Evolutionary conservation across 2,329 filamentous ascomycete species (phyloP), one percentile per base, ranked within the genome.

Genomic region (Fusarium compactum): DNA sequence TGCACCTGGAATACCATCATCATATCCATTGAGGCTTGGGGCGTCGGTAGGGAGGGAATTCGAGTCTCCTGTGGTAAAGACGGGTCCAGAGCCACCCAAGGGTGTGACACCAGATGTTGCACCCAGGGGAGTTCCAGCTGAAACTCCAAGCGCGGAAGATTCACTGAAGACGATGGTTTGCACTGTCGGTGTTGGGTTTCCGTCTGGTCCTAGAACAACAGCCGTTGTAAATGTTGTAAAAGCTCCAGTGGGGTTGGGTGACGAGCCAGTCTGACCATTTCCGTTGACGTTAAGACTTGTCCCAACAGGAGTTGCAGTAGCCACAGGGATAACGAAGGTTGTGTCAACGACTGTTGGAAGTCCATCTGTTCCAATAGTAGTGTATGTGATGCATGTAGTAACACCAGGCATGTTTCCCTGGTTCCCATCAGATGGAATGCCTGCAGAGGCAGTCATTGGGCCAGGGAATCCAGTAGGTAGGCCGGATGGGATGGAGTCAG

Each of bases 141-240:
- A 67, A 43, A 67, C 43, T 14, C 65, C 72, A 52, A 71, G 56
- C 18, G 69, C 70, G 48, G 75, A 52, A 27, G 69, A 68, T 48
- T 72, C 74, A 14, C 72, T 70, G 27, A 79, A 63, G 24, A 81
- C 67, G 30, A 81, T 68, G 15, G 78, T 80, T 46, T 79, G 74
- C 12, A 79, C 74, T 29, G 77, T 72, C 25, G 79, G 70, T 16
- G 79, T 80, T 4, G 70, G 65, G 16, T 74, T 59, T 16, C 79
- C 79, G 66, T 80, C 74, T 8, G 76, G 67, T 14, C 79, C 79
- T 16, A 80, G 58, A 32, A 79, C 60, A 6, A 78, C 60, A 20
- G 76, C 71, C 5, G 79, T 81, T 45, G 78, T 76, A 59, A 76
- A 67, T 3, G 73, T 73, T n/a, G 78, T 78, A 57, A 75, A 63